Conservation (phyloP, 2,329 filamentous ascomycete species). For the Dothidotthia symphoricarpi region DNA sequence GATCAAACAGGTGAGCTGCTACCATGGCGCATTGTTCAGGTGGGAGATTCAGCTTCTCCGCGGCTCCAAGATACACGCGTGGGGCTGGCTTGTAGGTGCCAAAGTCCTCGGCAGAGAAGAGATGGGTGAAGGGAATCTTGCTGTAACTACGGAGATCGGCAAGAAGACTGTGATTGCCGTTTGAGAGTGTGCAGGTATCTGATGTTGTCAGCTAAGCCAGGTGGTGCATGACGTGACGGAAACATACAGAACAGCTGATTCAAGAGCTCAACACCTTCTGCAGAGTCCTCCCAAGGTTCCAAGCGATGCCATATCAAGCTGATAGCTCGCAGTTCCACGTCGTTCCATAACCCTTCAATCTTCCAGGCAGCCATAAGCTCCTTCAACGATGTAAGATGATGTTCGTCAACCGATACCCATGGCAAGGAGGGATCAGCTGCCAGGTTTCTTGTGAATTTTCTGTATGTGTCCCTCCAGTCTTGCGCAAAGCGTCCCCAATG, state of each 20-base stretch:
- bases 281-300: constrained; percentile 66
- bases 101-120: constrained; percentile 70
- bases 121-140: constrained; percentile 58
- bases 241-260: constrained; percentile 48
- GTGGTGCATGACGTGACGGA: not conserved
- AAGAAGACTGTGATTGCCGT: constrained; percentile 69
- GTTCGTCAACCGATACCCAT: constrained; percentile 71
- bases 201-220: constrained; percentile 3
- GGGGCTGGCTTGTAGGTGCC: constrained; percentile 71
- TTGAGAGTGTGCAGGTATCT: constrained; percentile 66
- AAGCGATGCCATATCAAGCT: constrained; percentile 71
- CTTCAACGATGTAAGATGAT: constrained; percentile 64
- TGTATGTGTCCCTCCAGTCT: constrained; percentile 68
- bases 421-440: constrained; percentile 44
- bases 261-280: constrained; percentile 57
- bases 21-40: constrained; percentile 70
- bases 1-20: constrained; percentile 69
- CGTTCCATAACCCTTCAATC: constrained; percentile 59
- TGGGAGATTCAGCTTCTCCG: constrained; percentile 54
- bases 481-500: constrained; percentile 67
- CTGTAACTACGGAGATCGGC: constrained; percentile 61
- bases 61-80: constrained; percentile 67
- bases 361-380: constrained; percentile 57
- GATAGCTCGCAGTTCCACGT: constrained; percentile 39
- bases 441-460: constrained; percentile 57